phyloP scores from a whole-genome alignment of 106 monocot species.

The Acorus calamus region DNA sequence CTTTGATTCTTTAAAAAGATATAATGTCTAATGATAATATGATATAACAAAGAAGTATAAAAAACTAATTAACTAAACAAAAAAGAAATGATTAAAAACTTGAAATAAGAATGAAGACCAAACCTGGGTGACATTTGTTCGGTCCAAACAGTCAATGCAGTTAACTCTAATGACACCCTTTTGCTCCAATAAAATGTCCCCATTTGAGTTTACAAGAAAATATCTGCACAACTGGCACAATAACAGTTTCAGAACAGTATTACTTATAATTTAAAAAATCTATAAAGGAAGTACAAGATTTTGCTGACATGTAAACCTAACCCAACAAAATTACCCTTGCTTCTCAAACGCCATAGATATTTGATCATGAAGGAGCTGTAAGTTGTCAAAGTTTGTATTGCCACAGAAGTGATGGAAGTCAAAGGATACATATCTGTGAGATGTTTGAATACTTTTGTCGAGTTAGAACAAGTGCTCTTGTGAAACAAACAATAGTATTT shows the following conservation, averaged over 20 bases:
- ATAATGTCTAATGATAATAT: no score
- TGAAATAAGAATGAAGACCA: not conserved
- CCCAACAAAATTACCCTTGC: constrained; percentile 64
- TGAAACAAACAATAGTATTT: not conserved
- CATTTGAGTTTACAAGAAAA: constrained; percentile 61
- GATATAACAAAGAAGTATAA: no score
- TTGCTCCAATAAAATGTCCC: constrained; percentile 57
- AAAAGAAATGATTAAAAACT: not conserved
- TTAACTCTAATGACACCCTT: constrained; percentile 65
- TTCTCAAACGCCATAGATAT: constrained; percentile 53
- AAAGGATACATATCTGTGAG: constrained; percentile 80
- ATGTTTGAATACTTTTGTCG: not conserved
- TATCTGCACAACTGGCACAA: constrained; percentile 97
- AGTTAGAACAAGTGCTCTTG: not conserved
- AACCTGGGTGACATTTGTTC: constrained; percentile 99
- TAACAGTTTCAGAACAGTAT: constrained; percentile 35
- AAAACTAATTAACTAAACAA: no score
- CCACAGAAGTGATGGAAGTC: constrained; percentile 81
- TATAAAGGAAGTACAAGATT: not conserved
- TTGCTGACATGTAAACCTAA: not conserved
- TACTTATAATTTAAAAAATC: constrained; percentile 27
- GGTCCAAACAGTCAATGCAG: constrained; percentile 95
- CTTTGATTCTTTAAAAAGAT: no score
- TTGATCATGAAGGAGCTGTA: constrained; percentile 64
- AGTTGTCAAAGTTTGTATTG: constrained; percentile 62